Evolutionary conservation across 2,329 filamentous ascomycete species (phyloP), one percentile per base, ranked within the genome.

Genomic region (Exserohilum turcica): DNA sequence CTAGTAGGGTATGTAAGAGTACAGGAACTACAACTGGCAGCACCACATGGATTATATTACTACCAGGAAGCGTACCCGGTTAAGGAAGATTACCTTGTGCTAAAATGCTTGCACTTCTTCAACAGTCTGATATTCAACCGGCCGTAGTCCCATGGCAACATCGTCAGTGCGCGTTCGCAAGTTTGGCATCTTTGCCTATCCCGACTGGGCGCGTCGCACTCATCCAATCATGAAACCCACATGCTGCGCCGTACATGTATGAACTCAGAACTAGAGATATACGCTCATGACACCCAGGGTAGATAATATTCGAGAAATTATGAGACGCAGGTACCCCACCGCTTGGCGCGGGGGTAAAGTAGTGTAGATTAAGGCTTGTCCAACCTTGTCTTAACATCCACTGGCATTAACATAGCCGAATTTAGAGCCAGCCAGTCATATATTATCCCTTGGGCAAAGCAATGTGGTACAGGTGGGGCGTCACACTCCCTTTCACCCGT

Each of bases 291-390:
- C 31, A 33, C 15, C 33, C 33, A 8, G 18, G 33, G 15, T n/a
- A n/a, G n/a, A n/a, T n/a, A n/a, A n/a, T n/a, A n/a, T n/a, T n/a
- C n/a, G n/a, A n/a, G n/a, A n/a, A n/a, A n/a, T n/a, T n/a, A n/a
- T n/a, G n/a, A n/a, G n/a, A n/a, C n/a, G n/a, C n/a, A n/a, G 36
- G 50, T 19, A 48, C 54, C 49, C 57, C 52, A 50, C 53, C 49
- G 39, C 59, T 64, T 62, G 59, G 57, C 61, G 13, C 12, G 36
- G 27, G 43, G 54, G 52, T 36, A 58, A 53, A 55, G 46, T 48
- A 40, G 40, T 21, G 56, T 53, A 59, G 44, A 63, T 39, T 55
- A 49, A 52, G 35, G 48, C 48, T 56, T 35, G 48, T 53, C 39
- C 46, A 58, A 58, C 54, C 44, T 53, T 48, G 46, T 53, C 48